Evolutionary conservation across 2,329 filamentous ascomycete genomes (phyloP), one percentile per base, ranked within the genome.

Genomic region (Setomelanomma holmii): DNA sequence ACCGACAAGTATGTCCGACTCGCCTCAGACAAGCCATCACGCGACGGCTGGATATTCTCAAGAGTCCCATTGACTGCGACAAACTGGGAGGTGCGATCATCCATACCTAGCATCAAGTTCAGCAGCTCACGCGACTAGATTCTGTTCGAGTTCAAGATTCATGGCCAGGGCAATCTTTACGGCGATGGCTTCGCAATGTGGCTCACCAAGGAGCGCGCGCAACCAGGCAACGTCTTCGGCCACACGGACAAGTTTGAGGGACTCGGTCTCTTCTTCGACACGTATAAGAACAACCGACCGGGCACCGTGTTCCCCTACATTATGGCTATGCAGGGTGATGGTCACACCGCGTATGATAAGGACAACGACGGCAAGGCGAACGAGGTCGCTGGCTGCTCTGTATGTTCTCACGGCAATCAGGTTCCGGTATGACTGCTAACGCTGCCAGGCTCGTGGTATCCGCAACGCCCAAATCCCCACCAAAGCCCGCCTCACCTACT

Each of bases 221-320:
- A 88, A 65, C 78, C 82, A 53, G 95, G 95, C 14, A 84, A 87
- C 10, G 93, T 99, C 33, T 99, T 99, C 76, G 95, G 95, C 44
- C 88, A 88, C 63, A 82, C 84, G 23, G 93, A 99, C 78, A 86
- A 86, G 60, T 99, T 98, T 66, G 93, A 99, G 75, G 95, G 95
- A 4, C 84, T 99, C 40, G 95, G 92, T 48, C 84, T 99, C 76
- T 98, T 97, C 80, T 86, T 99, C 79, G 95, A 99, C 75, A 99
- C 95, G 39, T 99, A 99, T 84, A 99, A 99, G 86, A 99, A 99
- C 82, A 96, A 97, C 80, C 87, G 95, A 12, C 93, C 95, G 0
- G 95, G 95, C 38, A 89, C 91, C 36, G 90, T 96, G 40, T 99
- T 99, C 78, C 95, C 95, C 44, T 97, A 96, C 72, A 89, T 99